Percentiles rank a stretch among this genome's conserved stretches.
Conservation (phyloP, 139 green algal genomes). For the Asterochloris sp. region DNA sequence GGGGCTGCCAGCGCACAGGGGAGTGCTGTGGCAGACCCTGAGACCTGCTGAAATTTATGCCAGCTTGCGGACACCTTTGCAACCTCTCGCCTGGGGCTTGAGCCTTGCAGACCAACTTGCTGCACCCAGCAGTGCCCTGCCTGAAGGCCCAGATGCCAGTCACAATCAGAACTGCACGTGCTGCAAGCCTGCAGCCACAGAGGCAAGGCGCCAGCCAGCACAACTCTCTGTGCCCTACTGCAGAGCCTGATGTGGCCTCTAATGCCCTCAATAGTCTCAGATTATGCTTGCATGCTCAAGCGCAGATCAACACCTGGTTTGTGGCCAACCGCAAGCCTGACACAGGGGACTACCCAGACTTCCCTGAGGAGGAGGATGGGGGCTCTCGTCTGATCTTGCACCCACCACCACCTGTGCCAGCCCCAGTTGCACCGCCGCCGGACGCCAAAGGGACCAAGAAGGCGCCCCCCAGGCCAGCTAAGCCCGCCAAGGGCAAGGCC, state of each 20-base stretch:
- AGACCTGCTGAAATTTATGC: no score
- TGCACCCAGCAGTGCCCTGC: no score
- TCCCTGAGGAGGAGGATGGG: conserved; percentile 70
- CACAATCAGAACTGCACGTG: no score
- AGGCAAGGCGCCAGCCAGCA: no score
- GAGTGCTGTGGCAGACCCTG: no score
- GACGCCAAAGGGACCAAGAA: conserved; percentile 24
- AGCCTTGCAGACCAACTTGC: no score
- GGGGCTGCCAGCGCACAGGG: no score
- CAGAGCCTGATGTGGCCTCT: neutral
- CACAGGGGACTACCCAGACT: conserved; percentile 78
- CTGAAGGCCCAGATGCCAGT: neutral
- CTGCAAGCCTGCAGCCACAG: no score
- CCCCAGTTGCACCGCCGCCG: conserved; percentile 4
- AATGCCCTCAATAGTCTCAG: neutral
- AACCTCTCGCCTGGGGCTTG: no score
- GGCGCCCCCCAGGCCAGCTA: conserved; percentile 4
- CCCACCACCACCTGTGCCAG: conserved; percentile 46
- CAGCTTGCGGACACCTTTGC: no score
- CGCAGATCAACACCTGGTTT: conserved; percentile 85
- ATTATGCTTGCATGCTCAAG: neutral
- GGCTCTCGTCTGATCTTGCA: conserved; percentile 78
- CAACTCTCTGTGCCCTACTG: no score
- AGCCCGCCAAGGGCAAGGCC: conserved; percentile 30
- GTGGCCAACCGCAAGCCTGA: conserved; percentile 72